Evolutionary conservation across 2,329 filamentous ascomycete species (phyloP), one percentile per base, ranked within the genome.

Genomic region (Fusarium pseudocircinatum): DNA sequence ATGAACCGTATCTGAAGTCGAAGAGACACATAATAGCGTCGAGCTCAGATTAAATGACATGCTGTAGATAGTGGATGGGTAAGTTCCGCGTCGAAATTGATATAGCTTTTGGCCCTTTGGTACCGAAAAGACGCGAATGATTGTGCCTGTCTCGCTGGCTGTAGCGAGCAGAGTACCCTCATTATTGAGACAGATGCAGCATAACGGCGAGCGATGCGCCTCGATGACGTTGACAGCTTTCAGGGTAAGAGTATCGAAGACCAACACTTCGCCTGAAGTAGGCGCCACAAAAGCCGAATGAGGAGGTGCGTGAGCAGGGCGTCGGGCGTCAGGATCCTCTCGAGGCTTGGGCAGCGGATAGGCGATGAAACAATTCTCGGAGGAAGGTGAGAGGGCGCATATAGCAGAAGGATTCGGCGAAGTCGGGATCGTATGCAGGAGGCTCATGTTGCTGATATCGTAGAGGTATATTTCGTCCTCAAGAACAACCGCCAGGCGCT

Each of bases 31-130:
- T 40, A 99, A 89, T 16, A 99, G 87, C 3, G 95, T 97, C 6
- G 95, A 97, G 67, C 93, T 95, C 56, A 95, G 91, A 82, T 99
- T 99, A 84, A 99, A 99, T 3, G 95, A 97, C 95, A 99, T 98
- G 89, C 95, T 97, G 84, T 95, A 98, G 76, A 99, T 99, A 44
- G 94, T 93, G 4, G 95, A 95, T 1, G 96, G 96, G 82, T 98
- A 98, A 6, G 96, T 98, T 47, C 96, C 96, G 73, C 96, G 91
- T 67, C 96, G 91, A 84, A 99, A 99, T 81, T 99, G 96, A 82
- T 95, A 98, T 24, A 99, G 88, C 82, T 98, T 99, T 78, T 96
- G 92, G 16, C 94, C 96, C 72, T 92, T 91, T 6, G 96, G 96
- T 4, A 99, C 90, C 2, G 94, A 94, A 82, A 99, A 99, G 59